These are phyloP conservation scores for Zoysia matrella DNA, from an alignment of 202 grass and related monocot species.

Conservation along the genomic window DNA sequence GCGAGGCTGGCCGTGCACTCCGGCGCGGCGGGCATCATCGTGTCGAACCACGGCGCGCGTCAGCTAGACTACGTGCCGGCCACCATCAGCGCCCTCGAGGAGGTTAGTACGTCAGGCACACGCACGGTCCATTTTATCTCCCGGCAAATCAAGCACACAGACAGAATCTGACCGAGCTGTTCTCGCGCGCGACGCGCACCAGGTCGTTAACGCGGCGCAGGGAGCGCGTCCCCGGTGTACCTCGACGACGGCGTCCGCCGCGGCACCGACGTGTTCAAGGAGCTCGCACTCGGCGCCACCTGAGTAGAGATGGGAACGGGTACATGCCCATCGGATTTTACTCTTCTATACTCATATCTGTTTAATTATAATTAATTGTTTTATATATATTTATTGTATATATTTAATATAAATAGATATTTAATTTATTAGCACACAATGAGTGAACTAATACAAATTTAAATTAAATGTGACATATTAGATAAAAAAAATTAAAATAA, in stretches of 20 bases:
- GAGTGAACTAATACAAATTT: too few relatives aligned
- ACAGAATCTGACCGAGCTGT: background rate
- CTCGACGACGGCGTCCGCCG: conserved; percentile 83
- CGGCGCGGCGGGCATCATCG: conserved; percentile 88
- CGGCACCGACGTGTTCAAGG: conserved; percentile 93
- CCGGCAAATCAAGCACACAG: background rate
- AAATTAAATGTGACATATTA: too few relatives aligned
- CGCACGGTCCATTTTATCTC: too few relatives aligned
- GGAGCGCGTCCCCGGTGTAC: conserved; percentile 72
- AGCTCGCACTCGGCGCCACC: too few relatives aligned
- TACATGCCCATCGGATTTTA: too few relatives aligned
- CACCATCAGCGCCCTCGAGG: conserved; percentile 81
- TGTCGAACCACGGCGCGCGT: conserved; percentile 84
- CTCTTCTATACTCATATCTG: too few relatives aligned
- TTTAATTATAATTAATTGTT: too few relatives aligned
- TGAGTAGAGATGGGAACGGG: too few relatives aligned
- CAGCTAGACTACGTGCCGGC: conserved; percentile 45
- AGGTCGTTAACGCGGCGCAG: conserved; percentile 73
- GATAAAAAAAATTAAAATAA: too few relatives aligned
- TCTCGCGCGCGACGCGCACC: background rate
- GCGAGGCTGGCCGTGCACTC: conserved; percentile 79
- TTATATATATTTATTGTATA: too few relatives aligned
- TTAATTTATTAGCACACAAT: too few relatives aligned
- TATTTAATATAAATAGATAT: too few relatives aligned
- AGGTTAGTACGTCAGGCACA: conserved; percentile 35